Base-by-base conservation (phyloP, 2,329 filamentous ascomycete species). In the Cryphonectria nitschkei region DNA sequence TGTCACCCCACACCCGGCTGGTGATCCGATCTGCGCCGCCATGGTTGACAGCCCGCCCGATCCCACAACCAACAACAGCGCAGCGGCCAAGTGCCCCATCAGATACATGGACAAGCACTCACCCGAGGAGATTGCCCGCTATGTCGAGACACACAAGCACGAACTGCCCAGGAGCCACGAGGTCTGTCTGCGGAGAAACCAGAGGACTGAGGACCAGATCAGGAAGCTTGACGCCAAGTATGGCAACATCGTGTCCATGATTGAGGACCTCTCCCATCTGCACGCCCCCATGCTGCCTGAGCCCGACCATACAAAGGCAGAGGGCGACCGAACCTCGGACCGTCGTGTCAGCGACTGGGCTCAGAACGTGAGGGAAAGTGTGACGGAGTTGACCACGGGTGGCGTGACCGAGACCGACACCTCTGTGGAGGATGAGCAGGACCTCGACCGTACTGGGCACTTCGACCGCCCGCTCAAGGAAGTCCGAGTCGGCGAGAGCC, bases 81-180 rank as follows among this genome's bases (percentile, higher is more conserved):
- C 86, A 13, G 83, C 85, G 26, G 84, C 80, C 70, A 94, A 94
- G 78, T 98, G 95, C 80, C 95, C 95, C 2, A 98, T 98, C 72
- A 92, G 95, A 64, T 98, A 92, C 82, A 85, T 98, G 78, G 92
- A 98, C 80, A 92, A 97, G 79, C 95, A 97, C 78, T 94, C 94
- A 2, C 93, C 95, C 1, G 93, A 97, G 82, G 95, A 98, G 78
- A 91, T 98, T 73, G 95, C 95, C 19, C 89, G 92, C 77, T 98
- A 97, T 80, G 94, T 98, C 77, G 93, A 98, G 80, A 94, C 91
- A 67, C 95, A 98, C 83, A 98, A 98, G 80, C 95, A 98, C 81
- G 93, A 97, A 80, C 88, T 98, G 68, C 95, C 95, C 13, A 89
- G 95, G 76, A 98, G 94, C 79, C 95, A 98, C 81, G 94, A 97